A percentile compares a stretch with the other conserved stretches of the same genome.
Conservation (phyloP, 2,329 filamentous ascomycete species). For the Ambrosiella cleistominuta region DNA sequence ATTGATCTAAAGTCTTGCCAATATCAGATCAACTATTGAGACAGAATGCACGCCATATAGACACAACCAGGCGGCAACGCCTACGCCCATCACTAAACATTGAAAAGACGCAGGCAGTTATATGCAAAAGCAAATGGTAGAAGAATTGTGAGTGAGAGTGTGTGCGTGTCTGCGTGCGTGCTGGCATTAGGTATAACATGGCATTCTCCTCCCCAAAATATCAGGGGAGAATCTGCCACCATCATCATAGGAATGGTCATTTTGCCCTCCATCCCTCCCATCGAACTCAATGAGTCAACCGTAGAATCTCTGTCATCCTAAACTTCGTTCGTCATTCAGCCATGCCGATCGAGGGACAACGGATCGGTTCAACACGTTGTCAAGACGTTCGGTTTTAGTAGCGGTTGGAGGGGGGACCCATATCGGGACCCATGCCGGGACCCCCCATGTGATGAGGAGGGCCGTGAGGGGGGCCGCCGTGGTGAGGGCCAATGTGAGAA, state of each 20-base stretch:
- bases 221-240: neutral
- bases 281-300: neutral
- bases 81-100: no score
- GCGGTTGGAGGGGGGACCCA: neutral
- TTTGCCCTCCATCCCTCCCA: neutral
- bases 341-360: neutral
- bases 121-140: neutral
- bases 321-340: neutral
- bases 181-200: neutral
- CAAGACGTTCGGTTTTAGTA: neutral
- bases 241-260: neutral
- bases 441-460: neutral
- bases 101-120: neutral
- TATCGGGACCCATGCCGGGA: neutral
- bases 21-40: neutral
- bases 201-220: neutral
- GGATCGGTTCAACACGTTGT: no score
- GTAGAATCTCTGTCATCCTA: neutral
- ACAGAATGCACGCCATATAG: neutral
- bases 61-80: neutral
- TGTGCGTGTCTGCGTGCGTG: neutral
- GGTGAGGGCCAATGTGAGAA: conserved; percentile 11
- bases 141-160: neutral
- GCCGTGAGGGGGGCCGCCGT: conserved; percentile 2
- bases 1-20: neutral